Conservation (phyloP, 2,329 filamentous ascomycete genomes). For the Sporothrix mexicana region DNA sequence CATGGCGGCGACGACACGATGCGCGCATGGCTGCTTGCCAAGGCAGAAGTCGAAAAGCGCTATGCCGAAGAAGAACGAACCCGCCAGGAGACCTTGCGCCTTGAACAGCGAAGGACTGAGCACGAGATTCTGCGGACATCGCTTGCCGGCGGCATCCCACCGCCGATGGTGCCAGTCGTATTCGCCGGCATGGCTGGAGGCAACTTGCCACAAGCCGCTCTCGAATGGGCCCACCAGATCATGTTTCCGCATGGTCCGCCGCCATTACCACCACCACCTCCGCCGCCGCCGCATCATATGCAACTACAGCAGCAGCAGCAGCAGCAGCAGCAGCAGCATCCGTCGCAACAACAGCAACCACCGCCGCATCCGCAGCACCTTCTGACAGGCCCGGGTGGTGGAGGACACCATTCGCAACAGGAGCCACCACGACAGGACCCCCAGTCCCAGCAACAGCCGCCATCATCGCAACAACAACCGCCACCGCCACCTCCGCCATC, state of each 20-base stretch:
- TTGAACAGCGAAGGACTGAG: slow-evolving; percentile 76
- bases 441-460: slow-evolving; percentile 30
- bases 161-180: slow-evolving; percentile 74
- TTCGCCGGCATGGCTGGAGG: slow-evolving; percentile 75
- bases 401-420: slow-evolving; percentile 6
- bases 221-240: slow-evolving; percentile 74
- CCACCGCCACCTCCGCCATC: slow-evolving; percentile 4
- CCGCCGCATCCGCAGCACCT: slow-evolving; percentile 20
- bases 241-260: slow-evolving; percentile 53
- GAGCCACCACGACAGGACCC: slow-evolving; percentile 48
- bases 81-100: slow-evolving; percentile 65
- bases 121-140: slow-evolving; percentile 74
- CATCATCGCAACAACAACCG: slow-evolving; percentile 8
- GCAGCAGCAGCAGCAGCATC: slow-evolving; percentile 54
- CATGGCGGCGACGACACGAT: slow-evolving; percentile 72
- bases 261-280: slow-evolving; percentile 15
- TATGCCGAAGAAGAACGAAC: slow-evolving; percentile 77
- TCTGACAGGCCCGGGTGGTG: background rate
- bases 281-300: slow-evolving; percentile 16
- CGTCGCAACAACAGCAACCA: slow-evolving; percentile 28
- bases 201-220: slow-evolving; percentile 61
- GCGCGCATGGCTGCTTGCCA: slow-evolving; percentile 73
- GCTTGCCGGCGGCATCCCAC: slow-evolving; percentile 71
- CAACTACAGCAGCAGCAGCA: slow-evolving; percentile 52
- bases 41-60: slow-evolving; percentile 74